These are phyloP conservation scores for Cryphonectria carpinicola DNA, from an alignment of 2,329 filamentous ascomycete genomes.

Conservation along the genomic window DNA sequence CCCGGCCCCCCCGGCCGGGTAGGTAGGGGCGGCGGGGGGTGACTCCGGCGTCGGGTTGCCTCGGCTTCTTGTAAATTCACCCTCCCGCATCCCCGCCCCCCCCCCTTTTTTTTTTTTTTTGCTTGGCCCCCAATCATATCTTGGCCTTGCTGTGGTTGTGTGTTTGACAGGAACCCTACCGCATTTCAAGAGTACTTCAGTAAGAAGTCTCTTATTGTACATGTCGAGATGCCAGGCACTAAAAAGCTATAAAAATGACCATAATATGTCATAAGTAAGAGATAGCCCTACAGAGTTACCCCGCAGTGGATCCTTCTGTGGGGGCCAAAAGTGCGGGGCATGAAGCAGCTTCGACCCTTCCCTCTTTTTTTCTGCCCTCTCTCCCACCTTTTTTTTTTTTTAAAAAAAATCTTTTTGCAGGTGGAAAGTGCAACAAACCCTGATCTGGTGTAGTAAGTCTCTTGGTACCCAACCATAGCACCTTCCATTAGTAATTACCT, in stretches of 20 bases:
- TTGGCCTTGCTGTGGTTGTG: background rate
- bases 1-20: too few species aligned
- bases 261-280: background rate
- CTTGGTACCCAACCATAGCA: background rate
- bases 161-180: background rate
- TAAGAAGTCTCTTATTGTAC: background rate
- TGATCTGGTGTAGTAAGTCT: background rate
- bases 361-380: background rate
- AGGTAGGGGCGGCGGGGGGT: too few species aligned
- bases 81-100: too few species aligned
- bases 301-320: slow-evolving; percentile 8
- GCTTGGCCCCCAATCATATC: background rate
- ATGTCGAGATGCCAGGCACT: background rate
- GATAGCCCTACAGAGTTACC: background rate
- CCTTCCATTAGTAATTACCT: background rate
- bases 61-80: too few species aligned
- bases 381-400: background rate
- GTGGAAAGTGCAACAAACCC: background rate
- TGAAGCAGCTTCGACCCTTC: background rate
- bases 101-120: too few species aligned
- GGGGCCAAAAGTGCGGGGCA: slow-evolving; percentile 27
- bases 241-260: background rate
- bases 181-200: background rate
- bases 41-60: too few species aligned
- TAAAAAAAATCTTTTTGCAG: too few species aligned